A percentile compares a stretch with the other conserved stretches of the same genome.
These are phyloP conservation scores for Alternaria infectoria DNA, from an alignment of 2,329 filamentous ascomycete genomes.

Conservation along the genomic window DNA sequence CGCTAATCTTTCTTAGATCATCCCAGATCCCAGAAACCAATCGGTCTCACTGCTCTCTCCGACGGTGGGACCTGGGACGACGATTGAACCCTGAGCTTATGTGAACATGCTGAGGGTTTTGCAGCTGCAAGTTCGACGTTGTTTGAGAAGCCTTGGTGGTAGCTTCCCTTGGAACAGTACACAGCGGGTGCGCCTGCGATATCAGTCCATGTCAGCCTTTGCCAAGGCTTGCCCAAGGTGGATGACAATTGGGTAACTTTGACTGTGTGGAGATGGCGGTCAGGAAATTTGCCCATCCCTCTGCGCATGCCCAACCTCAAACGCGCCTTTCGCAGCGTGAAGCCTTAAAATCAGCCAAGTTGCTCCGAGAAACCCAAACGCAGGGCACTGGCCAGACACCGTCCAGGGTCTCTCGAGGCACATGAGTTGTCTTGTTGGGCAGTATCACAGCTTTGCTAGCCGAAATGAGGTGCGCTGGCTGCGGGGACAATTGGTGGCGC, in stretches of 20 bases:
- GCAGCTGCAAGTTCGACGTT: neutral
- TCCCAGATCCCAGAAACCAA: slow-evolving; percentile 2
- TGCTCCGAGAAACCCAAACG: neutral
- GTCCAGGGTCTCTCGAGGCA: neutral
- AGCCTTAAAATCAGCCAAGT: neutral
- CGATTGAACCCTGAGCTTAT: neutral
- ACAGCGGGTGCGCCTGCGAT: neutral
- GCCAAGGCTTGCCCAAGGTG: neutral
- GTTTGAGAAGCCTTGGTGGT: neutral
- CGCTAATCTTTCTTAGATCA: slow-evolving; percentile 6
- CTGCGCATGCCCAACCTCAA: neutral
- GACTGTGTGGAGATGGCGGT: neutral
- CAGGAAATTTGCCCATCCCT: neutral
- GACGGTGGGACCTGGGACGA: neutral
- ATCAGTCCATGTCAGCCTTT: neutral
- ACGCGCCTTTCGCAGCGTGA: neutral
- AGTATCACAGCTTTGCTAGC: neutral
- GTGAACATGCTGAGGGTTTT: neutral
- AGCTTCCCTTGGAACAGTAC: neutral
- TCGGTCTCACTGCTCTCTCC: slow-evolving; percentile 1
- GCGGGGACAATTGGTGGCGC: neutral
- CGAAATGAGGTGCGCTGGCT: slow-evolving; percentile 4
- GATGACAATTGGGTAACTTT: neutral
- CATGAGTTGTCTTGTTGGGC: neutral
- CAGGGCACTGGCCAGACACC: neutral